These are phyloP conservation scores for Paramecium bursaria DNA, from an alignment of 73 alveolate genomes.

Conservation along the genomic window DNA sequence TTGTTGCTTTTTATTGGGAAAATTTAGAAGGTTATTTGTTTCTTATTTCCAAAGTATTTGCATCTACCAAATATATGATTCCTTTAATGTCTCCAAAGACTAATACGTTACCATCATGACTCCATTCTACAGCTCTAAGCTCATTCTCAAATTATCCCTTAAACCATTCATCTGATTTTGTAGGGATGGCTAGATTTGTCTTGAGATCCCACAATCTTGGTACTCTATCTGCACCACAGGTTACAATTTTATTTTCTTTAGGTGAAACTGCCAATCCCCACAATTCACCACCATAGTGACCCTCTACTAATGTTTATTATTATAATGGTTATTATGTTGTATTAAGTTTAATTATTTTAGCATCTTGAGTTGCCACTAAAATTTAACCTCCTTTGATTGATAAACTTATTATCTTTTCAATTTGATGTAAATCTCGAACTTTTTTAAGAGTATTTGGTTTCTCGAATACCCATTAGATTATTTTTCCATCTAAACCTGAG, in stretches of 20 bases:
- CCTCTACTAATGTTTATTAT: conserved; percentile 67
- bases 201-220: conserved; percentile 91
- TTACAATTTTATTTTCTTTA: conserved; percentile 75
- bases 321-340: too few relatives aligned
- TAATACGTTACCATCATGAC: conserved; percentile 82
- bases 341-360: too few relatives aligned
- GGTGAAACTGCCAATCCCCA: conserved; percentile 95
- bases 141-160: conserved; percentile 83
- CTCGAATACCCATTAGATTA: conserved; percentile 80
- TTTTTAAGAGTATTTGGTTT: conserved; percentile 36
- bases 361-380: conserved; percentile 91
- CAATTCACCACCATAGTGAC: conserved; percentile 95
- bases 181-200: too few relatives aligned
- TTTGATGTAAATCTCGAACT: not conserved
- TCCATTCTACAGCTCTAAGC: conserved; percentile 88
- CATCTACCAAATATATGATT: conserved; percentile 78
- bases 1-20: conserved; percentile 66
- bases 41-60: conserved; percentile 70
- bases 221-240: conserved; percentile 96
- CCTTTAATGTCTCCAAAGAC: conserved; percentile 91
- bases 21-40: conserved; percentile 77
- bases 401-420: conserved; percentile 62
- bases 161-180: conserved; percentile 75
- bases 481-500: conserved; percentile 87
- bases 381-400: conserved; percentile 70